Base-by-base conservation (phyloP, 345 rosid genomes). In the Eucalyptus guilfoylei region DNA sequence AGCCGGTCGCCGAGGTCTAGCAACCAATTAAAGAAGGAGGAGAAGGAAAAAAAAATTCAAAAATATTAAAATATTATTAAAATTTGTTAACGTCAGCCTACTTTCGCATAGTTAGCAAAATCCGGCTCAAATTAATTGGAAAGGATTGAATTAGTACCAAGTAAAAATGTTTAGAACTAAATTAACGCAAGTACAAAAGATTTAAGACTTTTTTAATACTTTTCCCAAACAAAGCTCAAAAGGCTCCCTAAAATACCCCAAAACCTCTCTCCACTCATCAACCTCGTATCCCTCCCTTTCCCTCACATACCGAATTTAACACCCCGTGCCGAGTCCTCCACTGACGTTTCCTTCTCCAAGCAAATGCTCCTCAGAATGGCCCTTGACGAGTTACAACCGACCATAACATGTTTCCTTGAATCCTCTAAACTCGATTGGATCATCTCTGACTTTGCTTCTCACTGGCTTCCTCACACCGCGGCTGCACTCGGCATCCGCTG, bases 391-490 rank as follows among this genome's bases (percentile, higher is more conserved):
- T n/a, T 64, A 15, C 80, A 86, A 49, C 86, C 90, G 24, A 9
- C 80, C 23, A 42, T 93, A 45, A 60, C 72, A 5, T 7, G 50
- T 7, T 72, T 93, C 26, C 91, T 91, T 11, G 85, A 85, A 34
- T 26, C 87, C 50, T 47, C 87, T 13, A 55, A 32, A 4, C 91
- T 91, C 9, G 90, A 92, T 81, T 93, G 94, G 94, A n/a, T 93
- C n/a, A 16, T 93, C 24, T 85, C 50, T 85, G 94, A 93, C 69
- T 93, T 88, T 85, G 54, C 92, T 21, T 49, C 92, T n/a, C 80
- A 88, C 88, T 93, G 91, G 94, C 87, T 91, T 23, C 93, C 92
- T 12, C 28, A 45, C 4, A 16, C 87, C 7, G 93, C 92, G 17
- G 55, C 86, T 42, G 32, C 37, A 15, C 90, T 90, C 37, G 88